A percentile compares a stretch with the other conserved stretches of the same genome.
Evolutionary conservation across 2,329 filamentous ascomycete genomes (phyloP).

Genomic region (Neofusicoccum sp.): DNA sequence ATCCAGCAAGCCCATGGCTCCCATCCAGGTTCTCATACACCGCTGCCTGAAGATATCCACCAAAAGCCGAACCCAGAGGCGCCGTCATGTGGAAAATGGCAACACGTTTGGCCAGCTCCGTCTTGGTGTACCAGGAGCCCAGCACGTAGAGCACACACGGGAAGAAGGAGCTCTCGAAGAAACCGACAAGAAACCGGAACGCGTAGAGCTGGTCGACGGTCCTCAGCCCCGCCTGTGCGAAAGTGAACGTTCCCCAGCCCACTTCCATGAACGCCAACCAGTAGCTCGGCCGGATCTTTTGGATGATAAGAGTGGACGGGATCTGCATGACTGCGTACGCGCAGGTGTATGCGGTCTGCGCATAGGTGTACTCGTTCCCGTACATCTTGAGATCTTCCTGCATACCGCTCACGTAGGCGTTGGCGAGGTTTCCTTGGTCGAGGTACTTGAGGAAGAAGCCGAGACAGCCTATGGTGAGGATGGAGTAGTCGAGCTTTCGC

Average conservation of each 20-base stretch:
- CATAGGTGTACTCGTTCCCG: conserved; percentile 11
- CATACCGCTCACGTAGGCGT: conserved; percentile 14
- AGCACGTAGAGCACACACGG: conserved; percentile 39
- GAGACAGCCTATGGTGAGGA: conserved; percentile 20
- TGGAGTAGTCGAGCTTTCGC: conserved; percentile 21
- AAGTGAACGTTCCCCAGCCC: background rate
- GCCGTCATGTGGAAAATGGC: conserved; percentile 34
- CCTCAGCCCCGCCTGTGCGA: background rate
- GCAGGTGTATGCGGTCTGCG: conserved; percentile 16
- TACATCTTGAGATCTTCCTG: conserved; percentile 14
- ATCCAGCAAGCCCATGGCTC: conserved; percentile 25
- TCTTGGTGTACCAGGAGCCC: conserved; percentile 45
- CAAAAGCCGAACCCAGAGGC: conserved; percentile 34
- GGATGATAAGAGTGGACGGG: background rate
- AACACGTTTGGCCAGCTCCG: conserved; percentile 32
- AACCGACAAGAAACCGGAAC: conserved; percentile 39
- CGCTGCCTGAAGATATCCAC: conserved; percentile 34
- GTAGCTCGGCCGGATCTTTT: background rate
- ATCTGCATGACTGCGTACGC: conserved; percentile 25
- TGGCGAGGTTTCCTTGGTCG: background rate
- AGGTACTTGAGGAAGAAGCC: conserved; percentile 14
- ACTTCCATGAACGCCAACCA: background rate
- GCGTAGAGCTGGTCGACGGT: conserved; percentile 18
- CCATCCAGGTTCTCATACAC: conserved; percentile 33
- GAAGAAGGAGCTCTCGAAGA: conserved; percentile 32